Conservation (phyloP, 768 basidiomycete species). For the Collybiopsis confluens region DNA sequence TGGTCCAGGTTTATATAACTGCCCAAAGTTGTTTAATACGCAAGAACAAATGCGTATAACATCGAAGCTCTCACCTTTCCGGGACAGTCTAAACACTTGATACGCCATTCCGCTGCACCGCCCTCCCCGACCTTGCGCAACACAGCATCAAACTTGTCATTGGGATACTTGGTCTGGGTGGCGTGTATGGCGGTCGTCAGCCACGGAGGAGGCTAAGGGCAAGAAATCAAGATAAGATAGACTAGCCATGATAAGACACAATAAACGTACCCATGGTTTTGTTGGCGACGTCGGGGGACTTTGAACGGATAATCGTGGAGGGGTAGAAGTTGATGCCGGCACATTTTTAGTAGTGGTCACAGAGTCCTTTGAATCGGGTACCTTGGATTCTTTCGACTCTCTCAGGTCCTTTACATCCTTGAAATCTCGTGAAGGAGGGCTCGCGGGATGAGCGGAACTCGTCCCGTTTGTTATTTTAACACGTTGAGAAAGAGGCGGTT, state of each 20-base stretch:
- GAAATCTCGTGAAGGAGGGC: constrained; percentile 14
- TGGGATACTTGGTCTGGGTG: constrained; percentile 69
- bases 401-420: constrained; percentile 16
- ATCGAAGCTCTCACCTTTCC: constrained; percentile 64
- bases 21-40: constrained; percentile 1
- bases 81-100: constrained; percentile 90
- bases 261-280: constrained; percentile 6
- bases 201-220: constrained; percentile 65
- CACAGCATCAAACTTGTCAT: constrained; percentile 81
- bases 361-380: neutral
- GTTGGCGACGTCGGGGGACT: constrained; percentile 10
- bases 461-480: constrained; percentile 54
- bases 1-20: constrained; percentile 91
- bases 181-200: constrained; percentile 59
- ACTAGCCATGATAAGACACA: neutral
- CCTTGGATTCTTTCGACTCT: neutral
- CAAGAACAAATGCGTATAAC: neutral
- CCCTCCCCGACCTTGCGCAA: constrained; percentile 52
- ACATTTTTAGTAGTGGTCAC: neutral
- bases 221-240: constrained; percentile 6
- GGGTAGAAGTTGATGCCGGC: neutral
- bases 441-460: constrained; percentile 16
- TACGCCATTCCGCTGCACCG: constrained; percentile 77
- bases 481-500: constrained; percentile 67
- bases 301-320: neutral